Percentiles rank a stretch among this genome's conserved stretches.
Evolutionary conservation across 2,329 filamentous ascomycete genomes (phyloP).

Genomic region (Talaromyces funiculosus): DNA sequence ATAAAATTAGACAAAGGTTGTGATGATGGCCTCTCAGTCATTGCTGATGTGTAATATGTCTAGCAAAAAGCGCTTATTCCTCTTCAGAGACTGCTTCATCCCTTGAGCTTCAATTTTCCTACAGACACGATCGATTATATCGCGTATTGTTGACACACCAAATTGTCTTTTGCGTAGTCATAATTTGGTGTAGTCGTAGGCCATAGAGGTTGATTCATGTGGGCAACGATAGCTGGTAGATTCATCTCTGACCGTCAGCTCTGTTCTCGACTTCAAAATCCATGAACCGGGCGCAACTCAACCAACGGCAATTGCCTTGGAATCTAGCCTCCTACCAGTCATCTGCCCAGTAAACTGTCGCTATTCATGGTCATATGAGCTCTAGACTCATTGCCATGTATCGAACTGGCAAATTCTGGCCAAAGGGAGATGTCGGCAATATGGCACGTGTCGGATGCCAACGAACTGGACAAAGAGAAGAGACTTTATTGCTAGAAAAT

Average conservation of each 20-base stretch:
- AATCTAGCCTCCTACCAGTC: not conserved
- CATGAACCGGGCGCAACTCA: not conserved
- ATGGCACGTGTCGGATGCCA: not conserved
- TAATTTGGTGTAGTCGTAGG: no score
- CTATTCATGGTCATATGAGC: not conserved
- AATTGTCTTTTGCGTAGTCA: not conserved
- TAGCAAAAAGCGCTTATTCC: not conserved
- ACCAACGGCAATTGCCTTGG: not conserved
- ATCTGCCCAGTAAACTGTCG: not conserved
- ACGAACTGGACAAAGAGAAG: slow-evolving; percentile 11
- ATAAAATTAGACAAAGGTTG: not conserved
- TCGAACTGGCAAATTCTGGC: not conserved
- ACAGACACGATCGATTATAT: not conserved
- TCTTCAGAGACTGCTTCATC: not conserved
- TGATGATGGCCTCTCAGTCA: not conserved
- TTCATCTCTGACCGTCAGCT: not conserved
- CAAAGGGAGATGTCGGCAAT: not conserved
- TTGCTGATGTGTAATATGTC: not conserved
- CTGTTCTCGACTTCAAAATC: not conserved
- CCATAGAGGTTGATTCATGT: not conserved
- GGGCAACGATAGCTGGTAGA: not conserved
- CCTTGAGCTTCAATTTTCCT: not conserved
- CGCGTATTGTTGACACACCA: not conserved
- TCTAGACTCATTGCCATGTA: not conserved
- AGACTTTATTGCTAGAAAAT: not conserved